phyloP scores from a whole-genome alignment of 805 yeast genomes.

The Isabelozyma pseudorhagii region DNA sequence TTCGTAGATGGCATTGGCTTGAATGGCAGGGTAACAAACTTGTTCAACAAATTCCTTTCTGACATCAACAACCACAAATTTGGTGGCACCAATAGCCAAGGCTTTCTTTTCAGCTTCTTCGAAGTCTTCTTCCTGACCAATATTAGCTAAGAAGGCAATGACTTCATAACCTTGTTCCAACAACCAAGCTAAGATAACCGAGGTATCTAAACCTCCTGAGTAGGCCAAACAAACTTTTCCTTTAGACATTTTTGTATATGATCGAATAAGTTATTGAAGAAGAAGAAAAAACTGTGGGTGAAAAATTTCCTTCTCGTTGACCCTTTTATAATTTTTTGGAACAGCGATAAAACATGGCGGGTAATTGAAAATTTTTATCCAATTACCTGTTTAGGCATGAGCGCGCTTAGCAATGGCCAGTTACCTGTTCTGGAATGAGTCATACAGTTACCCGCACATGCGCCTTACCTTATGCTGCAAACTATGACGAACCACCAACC shows the following conservation, averaged over 20 bases:
- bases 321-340: not conserved
- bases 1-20: conserved; percentile 96
- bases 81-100: conserved; percentile 93
- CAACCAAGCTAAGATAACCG: conserved; percentile 96
- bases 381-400: not conserved
- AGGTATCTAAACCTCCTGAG: conserved; percentile 98
- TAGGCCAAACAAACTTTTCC: conserved; percentile 99
- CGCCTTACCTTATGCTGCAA: conserved; percentile 1
- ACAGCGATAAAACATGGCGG: not conserved
- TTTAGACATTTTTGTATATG: conserved; percentile 68
- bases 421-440: not conserved
- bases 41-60: conserved; percentile 93
- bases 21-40: conserved; percentile 94
- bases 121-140: conserved; percentile 99
- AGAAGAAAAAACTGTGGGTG: not conserved
- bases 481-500: conserved; percentile 1
- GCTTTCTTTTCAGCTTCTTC: conserved; percentile 97
- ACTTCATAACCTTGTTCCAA: conserved; percentile 98
- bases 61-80: conserved; percentile 90
- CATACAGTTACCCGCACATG: not conserved
- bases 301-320: not conserved
- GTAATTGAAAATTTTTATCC: not conserved
- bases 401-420: not conserved
- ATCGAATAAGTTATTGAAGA: not conserved
- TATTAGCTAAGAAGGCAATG: conserved; percentile 95